A percentile compares a stretch with the other conserved stretches of the same genome.
phyloP scores from a whole-genome alignment of 2,329 filamentous ascomycete genomes.

The Aspergillus novoparasiticus region DNA sequence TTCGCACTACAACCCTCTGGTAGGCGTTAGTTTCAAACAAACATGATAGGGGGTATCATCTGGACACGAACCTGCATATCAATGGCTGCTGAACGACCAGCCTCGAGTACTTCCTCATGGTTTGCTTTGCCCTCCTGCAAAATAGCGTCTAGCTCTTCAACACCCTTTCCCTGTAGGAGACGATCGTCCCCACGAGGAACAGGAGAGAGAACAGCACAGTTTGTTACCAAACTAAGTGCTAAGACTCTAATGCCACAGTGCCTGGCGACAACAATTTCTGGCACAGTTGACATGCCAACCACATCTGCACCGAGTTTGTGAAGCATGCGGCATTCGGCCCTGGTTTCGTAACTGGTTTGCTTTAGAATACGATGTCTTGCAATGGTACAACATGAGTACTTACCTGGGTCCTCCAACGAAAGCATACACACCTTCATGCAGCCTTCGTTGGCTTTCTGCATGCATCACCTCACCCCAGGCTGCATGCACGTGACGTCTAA shows the following conservation, averaged over 20 bases:
- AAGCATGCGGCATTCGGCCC: slow-evolving; percentile 66
- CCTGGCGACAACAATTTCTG: slow-evolving; percentile 67
- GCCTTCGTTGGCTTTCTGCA: slow-evolving; percentile 49
- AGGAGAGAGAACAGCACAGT: slow-evolving; percentile 62
- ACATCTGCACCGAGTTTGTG: slow-evolving; percentile 64
- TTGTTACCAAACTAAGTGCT: slow-evolving; percentile 68
- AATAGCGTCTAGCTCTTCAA: slow-evolving; percentile 55
- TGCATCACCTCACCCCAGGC: slow-evolving; percentile 56
- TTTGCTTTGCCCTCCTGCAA: slow-evolving; percentile 63
- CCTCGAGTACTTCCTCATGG: slow-evolving; percentile 67
- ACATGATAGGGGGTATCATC: not conserved
- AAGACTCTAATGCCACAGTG: slow-evolving; percentile 66
- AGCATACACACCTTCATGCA: slow-evolving; percentile 68
- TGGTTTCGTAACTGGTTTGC: slow-evolving; percentile 59
- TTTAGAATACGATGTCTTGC: not conserved
- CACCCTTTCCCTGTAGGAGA: slow-evolving; percentile 53
- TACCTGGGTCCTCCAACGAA: slow-evolving; percentile 65
- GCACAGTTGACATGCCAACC: slow-evolving; percentile 72
- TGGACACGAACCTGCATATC: slow-evolving; percentile 60
- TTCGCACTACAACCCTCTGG: slow-evolving; percentile 41
- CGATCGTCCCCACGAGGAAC: slow-evolving; percentile 61
- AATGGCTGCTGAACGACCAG: slow-evolving; percentile 60
- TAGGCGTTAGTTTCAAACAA: slow-evolving; percentile 22
- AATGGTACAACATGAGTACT: slow-evolving; percentile 21
- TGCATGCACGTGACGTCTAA: slow-evolving; percentile 59